These are phyloP conservation scores for Claviceps sp. DNA, from an alignment of 2,329 filamentous ascomycete species.

Conservation along the genomic window DNA sequence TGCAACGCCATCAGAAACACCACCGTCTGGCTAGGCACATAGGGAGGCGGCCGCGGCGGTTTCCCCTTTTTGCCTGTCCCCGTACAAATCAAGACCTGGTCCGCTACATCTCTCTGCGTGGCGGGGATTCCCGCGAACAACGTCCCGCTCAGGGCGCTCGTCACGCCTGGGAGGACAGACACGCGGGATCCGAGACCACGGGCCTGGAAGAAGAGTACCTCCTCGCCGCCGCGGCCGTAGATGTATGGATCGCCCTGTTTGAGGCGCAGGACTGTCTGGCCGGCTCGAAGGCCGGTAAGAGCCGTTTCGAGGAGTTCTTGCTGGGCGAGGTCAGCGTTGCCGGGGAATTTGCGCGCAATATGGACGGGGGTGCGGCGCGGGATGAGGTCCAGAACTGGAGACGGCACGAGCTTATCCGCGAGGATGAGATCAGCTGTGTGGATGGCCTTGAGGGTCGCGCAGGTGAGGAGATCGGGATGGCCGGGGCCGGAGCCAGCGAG, in stretches of 20 bases:
- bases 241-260: conserved; percentile 97
- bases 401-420: conserved; percentile 75
- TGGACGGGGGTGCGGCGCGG: conserved; percentile 79
- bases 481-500: conserved; percentile 88
- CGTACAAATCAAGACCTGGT: conserved; percentile 92
- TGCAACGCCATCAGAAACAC: conserved; percentile 95
- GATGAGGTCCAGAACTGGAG: conserved; percentile 75
- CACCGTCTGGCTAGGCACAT: conserved; percentile 62
- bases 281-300: conserved; percentile 48
- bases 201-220: conserved; percentile 68
- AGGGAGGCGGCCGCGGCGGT: conserved; percentile 68
- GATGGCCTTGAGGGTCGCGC: conserved; percentile 66
- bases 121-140: conserved; percentile 79
- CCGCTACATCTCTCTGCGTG: conserved; percentile 79
- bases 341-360: conserved; percentile 94
- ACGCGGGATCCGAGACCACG: conserved; percentile 53
- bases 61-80: conserved; percentile 87
- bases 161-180: conserved; percentile 76
- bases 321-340: conserved; percentile 88
- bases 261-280: conserved; percentile 71
- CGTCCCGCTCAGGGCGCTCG: conserved; percentile 73
- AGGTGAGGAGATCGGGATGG: conserved; percentile 81
- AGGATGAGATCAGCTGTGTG: conserved; percentile 64
- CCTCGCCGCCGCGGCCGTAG: conserved; percentile 89
- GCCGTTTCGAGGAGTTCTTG: conserved; percentile 75